A percentile compares a stretch with the other conserved stretches of the same genome.
These are phyloP conservation scores for Verticillium alfalfae DNA, from an alignment of 2,329 filamentous ascomycete species.

Conservation along the genomic window DNA sequence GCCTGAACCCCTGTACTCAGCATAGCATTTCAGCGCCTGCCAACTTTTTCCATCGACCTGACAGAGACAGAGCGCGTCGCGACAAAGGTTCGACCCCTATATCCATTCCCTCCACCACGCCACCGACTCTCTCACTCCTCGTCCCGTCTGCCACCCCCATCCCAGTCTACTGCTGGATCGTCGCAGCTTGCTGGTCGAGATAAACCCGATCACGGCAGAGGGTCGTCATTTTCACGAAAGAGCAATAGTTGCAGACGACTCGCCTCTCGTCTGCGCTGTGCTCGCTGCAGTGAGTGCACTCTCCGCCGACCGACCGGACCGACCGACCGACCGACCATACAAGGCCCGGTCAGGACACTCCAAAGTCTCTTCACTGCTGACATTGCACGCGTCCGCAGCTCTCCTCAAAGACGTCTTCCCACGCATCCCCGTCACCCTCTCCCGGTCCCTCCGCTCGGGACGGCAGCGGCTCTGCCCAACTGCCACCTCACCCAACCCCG, in stretches of 20 bases:
- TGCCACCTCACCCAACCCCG: constrained; percentile 29
- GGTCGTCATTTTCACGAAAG: constrained; percentile 15
- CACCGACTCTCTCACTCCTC: not conserved
- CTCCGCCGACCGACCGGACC: not conserved
- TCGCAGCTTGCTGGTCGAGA: not conserved
- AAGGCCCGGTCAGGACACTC: not conserved
- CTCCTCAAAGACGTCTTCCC: constrained; percentile 50
- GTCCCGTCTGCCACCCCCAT: not conserved
- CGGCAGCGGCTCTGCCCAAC: constrained; percentile 34
- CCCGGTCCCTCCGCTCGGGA: constrained; percentile 59
- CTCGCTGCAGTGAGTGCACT: constrained; percentile 42
- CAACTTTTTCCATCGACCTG: not conserved
- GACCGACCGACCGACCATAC: constrained; percentile 7
- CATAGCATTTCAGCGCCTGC: not conserved
- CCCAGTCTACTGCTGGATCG: not conserved
- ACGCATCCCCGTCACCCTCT: constrained; percentile 42
- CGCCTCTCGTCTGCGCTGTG: constrained; percentile 57
- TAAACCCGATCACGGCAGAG: not conserved
- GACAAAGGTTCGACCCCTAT: not conserved
- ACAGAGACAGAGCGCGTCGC: constrained; percentile 6
- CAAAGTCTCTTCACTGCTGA: not conserved
- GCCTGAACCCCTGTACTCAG: not conserved
- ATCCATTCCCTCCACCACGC: not conserved
- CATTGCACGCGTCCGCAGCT: constrained; percentile 18
- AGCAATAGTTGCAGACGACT: constrained; percentile 58